Base-by-base conservation (phyloP, 1,284 basidiomycete species). In the Meira nashicola region DNA sequence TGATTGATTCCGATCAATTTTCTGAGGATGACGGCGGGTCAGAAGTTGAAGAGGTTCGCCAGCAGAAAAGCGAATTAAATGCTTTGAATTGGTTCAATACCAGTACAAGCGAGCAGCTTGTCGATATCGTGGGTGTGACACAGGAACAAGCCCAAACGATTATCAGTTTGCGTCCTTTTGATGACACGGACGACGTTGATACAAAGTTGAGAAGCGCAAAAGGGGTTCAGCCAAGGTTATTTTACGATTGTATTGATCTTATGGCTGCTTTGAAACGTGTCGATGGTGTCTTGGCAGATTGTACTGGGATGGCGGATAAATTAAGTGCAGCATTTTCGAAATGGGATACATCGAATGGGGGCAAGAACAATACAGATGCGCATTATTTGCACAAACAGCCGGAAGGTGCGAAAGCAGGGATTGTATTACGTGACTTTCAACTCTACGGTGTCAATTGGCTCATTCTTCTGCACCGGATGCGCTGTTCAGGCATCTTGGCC, bases 381-480 rank as follows among this genome's bases (percentile, higher is more conserved):
- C 4, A 48, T 6, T 84, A 82, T 70, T 83, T 97, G 67, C 82
- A 85, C 43, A 80, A 81, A 39, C 92, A 96, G 72, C 94, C 95
- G 0, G 79, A 83, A 7, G 78, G 85, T 40, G 80, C 98, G 12
- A 83, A 86, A 39, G 80, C 86, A 25, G 84, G 83, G 49, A 86
- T 95, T 63, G 83, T 83, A 69, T 82, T 99, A 68, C 98, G 98
- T 81, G 92, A 95, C 71, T 99, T 98, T 79, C 94, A 98, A 80
- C 82, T 97, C 59, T 83, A 95, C 57, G 95, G 95, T n/a, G 84
- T 98, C 62, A 98, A 96, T 77, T 99, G 95, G 95, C 83, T 99
- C 65, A 87, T 90, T 77, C 80, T 98, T 28, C 82, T 98, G 48
- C 93, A 92, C 78, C 83, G 83, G 55, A 87, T 86, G 73, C 84